Percentiles rank a stretch among this genome's conserved stretches.
These are phyloP conservation scores for Ligustrum vulgare DNA, from an alignment of 257 asterid genomes.

Conservation along the genomic window DNA sequence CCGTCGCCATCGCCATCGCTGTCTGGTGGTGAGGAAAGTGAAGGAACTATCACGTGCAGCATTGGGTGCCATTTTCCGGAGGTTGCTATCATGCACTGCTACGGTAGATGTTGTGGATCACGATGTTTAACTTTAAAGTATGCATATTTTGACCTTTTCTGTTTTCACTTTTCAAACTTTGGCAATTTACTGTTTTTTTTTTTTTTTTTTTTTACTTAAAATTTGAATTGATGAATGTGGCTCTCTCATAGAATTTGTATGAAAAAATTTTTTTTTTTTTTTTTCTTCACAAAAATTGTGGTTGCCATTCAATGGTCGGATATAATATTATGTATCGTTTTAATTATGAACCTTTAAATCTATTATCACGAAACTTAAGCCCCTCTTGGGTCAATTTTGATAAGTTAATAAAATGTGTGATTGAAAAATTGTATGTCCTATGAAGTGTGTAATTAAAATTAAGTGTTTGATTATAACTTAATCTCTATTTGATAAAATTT, in stretches of 20 bases:
- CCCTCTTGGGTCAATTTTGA: too few relatives aligned
- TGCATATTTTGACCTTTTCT: background rate
- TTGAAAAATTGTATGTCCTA: too few relatives aligned
- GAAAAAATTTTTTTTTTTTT: background rate
- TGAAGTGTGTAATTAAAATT: too few relatives aligned
- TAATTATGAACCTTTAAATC: too few relatives aligned
- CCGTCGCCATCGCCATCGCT: slow-evolving; percentile 24
- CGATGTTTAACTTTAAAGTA: background rate
- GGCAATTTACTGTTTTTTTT: background rate
- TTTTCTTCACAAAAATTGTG: background rate
- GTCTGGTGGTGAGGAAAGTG: slow-evolving; percentile 35
- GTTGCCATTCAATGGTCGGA: too few relatives aligned
- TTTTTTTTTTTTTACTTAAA: background rate
- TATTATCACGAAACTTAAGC: too few relatives aligned
- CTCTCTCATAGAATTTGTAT: background rate
- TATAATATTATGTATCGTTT: too few relatives aligned
- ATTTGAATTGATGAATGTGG: background rate
- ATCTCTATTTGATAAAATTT: too few relatives aligned
- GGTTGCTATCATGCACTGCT: slow-evolving; percentile 52
- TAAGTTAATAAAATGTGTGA: too few relatives aligned
- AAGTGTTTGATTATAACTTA: too few relatives aligned
- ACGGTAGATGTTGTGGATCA: slow-evolving; percentile 50
- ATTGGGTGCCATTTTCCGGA: slow-evolving; percentile 44
- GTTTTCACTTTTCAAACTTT: background rate
- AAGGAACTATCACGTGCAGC: slow-evolving; percentile 49